These are phyloP conservation scores for Pythium biforme DNA, from an alignment of 352 stramenopile species.

Conservation along the genomic window DNA sequence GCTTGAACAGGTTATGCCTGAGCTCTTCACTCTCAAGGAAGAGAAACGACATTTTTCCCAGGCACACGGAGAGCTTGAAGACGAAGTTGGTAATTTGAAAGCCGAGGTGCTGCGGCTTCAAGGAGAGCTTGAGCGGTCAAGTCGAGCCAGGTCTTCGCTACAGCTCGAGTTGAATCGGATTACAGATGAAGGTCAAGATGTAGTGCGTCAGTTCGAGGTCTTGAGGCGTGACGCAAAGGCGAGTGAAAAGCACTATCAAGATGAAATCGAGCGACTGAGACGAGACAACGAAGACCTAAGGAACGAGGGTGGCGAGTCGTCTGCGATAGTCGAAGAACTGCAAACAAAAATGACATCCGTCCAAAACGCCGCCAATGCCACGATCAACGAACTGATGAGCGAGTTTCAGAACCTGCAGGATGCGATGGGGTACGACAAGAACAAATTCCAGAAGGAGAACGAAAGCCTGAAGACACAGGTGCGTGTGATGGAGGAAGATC, in stretches of 20 bases:
- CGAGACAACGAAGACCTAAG: constrained; percentile 52
- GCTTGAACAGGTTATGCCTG: constrained; percentile 31
- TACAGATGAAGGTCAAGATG: constrained; percentile 55
- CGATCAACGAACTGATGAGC: constrained; percentile 67
- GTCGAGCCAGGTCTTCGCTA: constrained; percentile 43
- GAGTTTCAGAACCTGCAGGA: constrained; percentile 66
- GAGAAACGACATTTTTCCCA: constrained; percentile 31
- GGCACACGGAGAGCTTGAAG: constrained; percentile 35
- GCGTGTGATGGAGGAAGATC: constrained; percentile 44
- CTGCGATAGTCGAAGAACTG: constrained; percentile 47
- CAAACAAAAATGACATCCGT: constrained; percentile 69
- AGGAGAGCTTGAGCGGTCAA: constrained; percentile 45
- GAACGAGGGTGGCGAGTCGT: constrained; percentile 39
- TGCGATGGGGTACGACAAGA: constrained; percentile 50
- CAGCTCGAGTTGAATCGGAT: constrained; percentile 57
- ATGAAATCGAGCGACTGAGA: constrained; percentile 42
- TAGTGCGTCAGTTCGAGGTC: constrained; percentile 62
- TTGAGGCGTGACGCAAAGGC: constrained; percentile 47
- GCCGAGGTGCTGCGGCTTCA: constrained; percentile 29
- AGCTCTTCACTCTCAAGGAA: constrained; percentile 35
- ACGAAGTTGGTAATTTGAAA: constrained; percentile 26
- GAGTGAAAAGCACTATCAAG: constrained; percentile 37
- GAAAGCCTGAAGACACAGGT: constrained; percentile 40
- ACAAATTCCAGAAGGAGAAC: constrained; percentile 47
- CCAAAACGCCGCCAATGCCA: constrained; percentile 72